phyloP scores from a whole-genome alignment of 73 alveolate genomes.

The Loxodes magnus region DNA sequence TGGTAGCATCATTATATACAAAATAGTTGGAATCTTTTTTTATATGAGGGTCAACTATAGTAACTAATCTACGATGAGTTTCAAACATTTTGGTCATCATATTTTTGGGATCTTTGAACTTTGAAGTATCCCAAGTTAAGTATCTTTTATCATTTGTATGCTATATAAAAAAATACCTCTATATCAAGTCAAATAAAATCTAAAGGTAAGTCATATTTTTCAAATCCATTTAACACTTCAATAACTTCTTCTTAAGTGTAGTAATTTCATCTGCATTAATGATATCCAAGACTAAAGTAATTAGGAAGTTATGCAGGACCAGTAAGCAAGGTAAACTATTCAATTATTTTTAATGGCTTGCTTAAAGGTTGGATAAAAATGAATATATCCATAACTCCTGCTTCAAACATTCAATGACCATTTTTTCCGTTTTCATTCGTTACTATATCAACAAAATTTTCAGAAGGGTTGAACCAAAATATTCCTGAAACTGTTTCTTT shows the following conservation, averaged over 20 bases:
- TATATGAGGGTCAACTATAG: slow-evolving; percentile 89
- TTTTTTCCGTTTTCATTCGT: background rate
- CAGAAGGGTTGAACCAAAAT: slow-evolving; percentile 35
- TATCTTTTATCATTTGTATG: slow-evolving; percentile 65
- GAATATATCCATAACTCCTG: slow-evolving; percentile 27
- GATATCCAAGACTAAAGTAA: slow-evolving; percentile 24
- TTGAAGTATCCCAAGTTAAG: slow-evolving; percentile 51
- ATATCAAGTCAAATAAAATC: slow-evolving; percentile 43
- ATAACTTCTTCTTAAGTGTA: slow-evolving; percentile 16
- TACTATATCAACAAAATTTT: slow-evolving; percentile 36
- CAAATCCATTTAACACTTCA: slow-evolving; percentile 21
- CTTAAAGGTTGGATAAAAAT: slow-evolving; percentile 2
- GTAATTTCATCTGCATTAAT: slow-evolving; percentile 44
- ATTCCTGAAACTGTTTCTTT: slow-evolving; percentile 12
- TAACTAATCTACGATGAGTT: slow-evolving; percentile 67
- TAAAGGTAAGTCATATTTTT: slow-evolving; percentile 4
- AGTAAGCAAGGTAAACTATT: background rate
- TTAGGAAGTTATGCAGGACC: slow-evolving; percentile 25
- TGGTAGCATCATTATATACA: slow-evolving; percentile 19
- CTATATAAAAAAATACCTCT: no score
- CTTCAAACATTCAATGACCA: slow-evolving; percentile 43
- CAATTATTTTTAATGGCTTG: slow-evolving; percentile 1
- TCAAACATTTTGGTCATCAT: slow-evolving; percentile 40
- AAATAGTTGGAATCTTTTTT: slow-evolving; percentile 48
- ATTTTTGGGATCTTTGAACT: slow-evolving; percentile 38